Evolutionary conservation across 1,139 yeast genomes (phyloP).

Genomic region (Wickerhamomyces sp.): DNA sequence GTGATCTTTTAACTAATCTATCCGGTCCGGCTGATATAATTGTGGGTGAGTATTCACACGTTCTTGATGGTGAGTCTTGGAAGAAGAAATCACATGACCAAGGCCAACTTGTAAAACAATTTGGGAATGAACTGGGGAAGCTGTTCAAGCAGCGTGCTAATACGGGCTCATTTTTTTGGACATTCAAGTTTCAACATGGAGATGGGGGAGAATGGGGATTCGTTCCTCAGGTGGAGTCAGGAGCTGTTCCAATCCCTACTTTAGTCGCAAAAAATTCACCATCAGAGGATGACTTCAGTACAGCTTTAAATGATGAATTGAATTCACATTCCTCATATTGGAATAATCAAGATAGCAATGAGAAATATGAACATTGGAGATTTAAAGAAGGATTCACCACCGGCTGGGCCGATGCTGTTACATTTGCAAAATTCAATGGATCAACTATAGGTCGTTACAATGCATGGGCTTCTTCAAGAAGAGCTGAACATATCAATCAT

Average conservation of each 20-base stretch:
- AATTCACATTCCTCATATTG: constrained; percentile 60
- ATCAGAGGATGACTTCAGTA: constrained; percentile 39
- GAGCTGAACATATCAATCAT: constrained; percentile 49
- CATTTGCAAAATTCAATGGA: constrained; percentile 64
- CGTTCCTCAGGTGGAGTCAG: constrained; percentile 66
- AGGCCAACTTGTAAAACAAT: constrained; percentile 37
- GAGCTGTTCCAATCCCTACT: constrained; percentile 44
- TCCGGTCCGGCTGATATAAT: constrained; percentile 59
- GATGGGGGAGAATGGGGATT: constrained; percentile 98
- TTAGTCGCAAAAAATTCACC: constrained; percentile 27
- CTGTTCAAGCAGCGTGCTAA: constrained; percentile 48
- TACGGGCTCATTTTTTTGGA: constrained; percentile 85
- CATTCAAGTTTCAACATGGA: constrained; percentile 79
- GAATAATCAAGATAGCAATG: constrained; percentile 52
- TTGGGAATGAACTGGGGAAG: constrained; percentile 40
- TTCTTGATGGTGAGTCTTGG: constrained; percentile 76
- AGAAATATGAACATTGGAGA: constrained; percentile 74
- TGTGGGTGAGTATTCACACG: constrained; percentile 91
- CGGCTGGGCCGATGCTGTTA: constrained; percentile 69
- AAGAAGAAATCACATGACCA: constrained; percentile 42
- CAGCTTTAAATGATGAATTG: constrained; percentile 34
- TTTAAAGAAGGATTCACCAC: constrained; percentile 69
- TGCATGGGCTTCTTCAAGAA: constrained; percentile 59
- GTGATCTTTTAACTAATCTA: constrained; percentile 48
- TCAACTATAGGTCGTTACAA: constrained; percentile 68